A percentile compares a stretch with the other conserved stretches of the same genome.
Evolutionary conservation across 2,329 filamentous ascomycete species (phyloP).

Genomic region (Penicillium carneum): DNA sequence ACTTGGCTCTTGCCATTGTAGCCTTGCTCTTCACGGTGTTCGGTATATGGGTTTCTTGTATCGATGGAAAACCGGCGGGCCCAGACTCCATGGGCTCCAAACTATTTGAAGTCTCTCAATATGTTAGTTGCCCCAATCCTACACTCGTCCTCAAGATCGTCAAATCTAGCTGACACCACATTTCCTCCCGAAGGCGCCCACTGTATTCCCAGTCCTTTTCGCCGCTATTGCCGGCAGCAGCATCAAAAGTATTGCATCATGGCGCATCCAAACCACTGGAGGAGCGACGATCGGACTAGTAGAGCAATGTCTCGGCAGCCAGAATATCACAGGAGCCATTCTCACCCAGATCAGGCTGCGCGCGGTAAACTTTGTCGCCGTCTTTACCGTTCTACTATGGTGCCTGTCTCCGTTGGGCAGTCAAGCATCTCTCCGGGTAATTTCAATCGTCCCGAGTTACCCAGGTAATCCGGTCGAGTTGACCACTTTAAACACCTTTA

Average conservation of each 20-base stretch:
- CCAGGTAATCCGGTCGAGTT: background rate
- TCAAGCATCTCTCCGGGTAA: conserved; percentile 5
- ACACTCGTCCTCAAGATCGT: background rate
- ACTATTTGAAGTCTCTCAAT: conserved; percentile 5
- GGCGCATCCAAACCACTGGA: conserved; percentile 3
- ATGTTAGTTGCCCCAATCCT: conserved; percentile 1
- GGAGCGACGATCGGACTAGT: conserved; percentile 9
- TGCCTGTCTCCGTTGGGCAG: conserved; percentile 5
- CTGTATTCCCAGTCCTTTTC: conserved; percentile 6
- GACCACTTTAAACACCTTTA: conserved; percentile 1
- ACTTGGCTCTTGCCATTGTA: background rate
- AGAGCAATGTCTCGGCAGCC: conserved; percentile 12
- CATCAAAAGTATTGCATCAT: conserved; percentile 10
- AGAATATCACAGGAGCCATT: conserved; percentile 6
- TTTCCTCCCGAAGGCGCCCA: background rate
- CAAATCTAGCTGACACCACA: background rate
- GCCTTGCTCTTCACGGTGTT: conserved; percentile 1
- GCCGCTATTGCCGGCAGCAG: conserved; percentile 12
- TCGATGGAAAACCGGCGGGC: background rate
- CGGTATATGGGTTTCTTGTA: conserved; percentile 6
- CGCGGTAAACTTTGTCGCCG: background rate
- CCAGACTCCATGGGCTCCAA: background rate
- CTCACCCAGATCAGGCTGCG: conserved; percentile 7
- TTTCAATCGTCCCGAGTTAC: conserved; percentile 2
- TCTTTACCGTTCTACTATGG: background rate